phyloP scores from a whole-genome alignment of 108 stramenopile genomes.

The Conticribra weissflogii region DNA sequence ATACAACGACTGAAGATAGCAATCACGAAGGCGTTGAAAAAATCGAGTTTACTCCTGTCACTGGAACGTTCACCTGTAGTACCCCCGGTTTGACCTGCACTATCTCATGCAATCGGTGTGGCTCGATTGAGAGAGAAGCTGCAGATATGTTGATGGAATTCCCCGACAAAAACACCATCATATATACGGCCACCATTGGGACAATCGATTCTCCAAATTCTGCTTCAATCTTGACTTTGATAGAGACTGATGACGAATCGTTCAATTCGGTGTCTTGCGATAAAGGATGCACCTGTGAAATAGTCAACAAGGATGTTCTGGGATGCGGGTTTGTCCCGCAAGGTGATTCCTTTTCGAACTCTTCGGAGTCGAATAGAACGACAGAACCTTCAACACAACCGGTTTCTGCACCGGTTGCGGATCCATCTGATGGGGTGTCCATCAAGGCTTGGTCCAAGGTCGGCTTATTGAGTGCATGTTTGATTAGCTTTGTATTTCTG shows the following conservation, averaged over 20 bases:
- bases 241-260: conserved; percentile 11
- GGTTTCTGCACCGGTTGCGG: not conserved
- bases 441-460: not conserved
- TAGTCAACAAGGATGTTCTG: conserved; percentile 24
- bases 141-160: conserved; percentile 13
- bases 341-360: not conserved
- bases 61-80: conserved; percentile 23
- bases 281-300: conserved; percentile 22
- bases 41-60: conserved; percentile 26
- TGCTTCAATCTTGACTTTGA: not conserved
- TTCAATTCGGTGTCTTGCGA: conserved; percentile 21
- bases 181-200: conserved; percentile 15
- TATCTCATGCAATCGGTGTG: conserved; percentile 17
- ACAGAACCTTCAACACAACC: not conserved
- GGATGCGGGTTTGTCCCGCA: conserved; percentile 19
- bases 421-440: not conserved
- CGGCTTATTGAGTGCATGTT: not conserved
- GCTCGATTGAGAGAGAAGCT: conserved; percentile 13
- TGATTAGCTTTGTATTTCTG: not conserved
- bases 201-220: conserved; percentile 6
- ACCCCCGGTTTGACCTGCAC: conserved; percentile 25
- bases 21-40: not conserved
- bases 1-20: not conserved
- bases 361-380: not conserved
- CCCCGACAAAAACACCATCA: conserved; percentile 20